Conservation (phyloP, 352 stramenopile genomes). For the Phytophthora ramorum region DNA sequence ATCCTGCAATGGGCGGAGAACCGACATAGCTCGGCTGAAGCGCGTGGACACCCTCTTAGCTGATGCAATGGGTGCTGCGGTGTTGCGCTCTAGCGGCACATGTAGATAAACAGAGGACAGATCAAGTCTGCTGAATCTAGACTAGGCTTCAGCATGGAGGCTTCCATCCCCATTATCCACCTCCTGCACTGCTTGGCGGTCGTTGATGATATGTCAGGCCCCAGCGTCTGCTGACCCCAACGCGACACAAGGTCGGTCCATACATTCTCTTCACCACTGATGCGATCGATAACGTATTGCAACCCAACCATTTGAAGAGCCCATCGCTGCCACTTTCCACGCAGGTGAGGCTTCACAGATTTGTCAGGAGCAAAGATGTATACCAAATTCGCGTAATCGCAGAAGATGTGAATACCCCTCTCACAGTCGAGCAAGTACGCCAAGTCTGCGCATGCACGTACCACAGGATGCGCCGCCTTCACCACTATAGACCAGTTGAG, state of each 20-base stretch:
- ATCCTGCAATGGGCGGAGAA: no score
- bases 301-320: neutral
- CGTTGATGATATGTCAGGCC: no score
- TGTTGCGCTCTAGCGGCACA: no score
- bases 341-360: conserved; percentile 18
- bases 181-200: no score
- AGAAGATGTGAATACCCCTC: conserved; percentile 18
- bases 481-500: conserved; percentile 17
- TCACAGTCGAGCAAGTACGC: conserved; percentile 18
- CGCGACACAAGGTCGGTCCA: conserved; percentile 13
- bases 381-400: conserved; percentile 32
- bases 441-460: conserved; percentile 9
- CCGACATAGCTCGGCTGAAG: no score
- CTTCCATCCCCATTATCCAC: no score
- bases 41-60: no score
- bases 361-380: conserved; percentile 21
- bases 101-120: no score
- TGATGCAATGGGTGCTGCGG: no score
- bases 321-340: conserved; percentile 27
- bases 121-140: no score
- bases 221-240: neutral
- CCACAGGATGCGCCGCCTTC: conserved; percentile 27
- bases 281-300: conserved; percentile 24
- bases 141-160: no score
- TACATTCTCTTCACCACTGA: conserved; percentile 8